A percentile compares a stretch with the other conserved stretches of the same genome.
Conservation (phyloP, 2,329 filamentous ascomycete genomes). For the Colletotrichum chrysophilum region DNA sequence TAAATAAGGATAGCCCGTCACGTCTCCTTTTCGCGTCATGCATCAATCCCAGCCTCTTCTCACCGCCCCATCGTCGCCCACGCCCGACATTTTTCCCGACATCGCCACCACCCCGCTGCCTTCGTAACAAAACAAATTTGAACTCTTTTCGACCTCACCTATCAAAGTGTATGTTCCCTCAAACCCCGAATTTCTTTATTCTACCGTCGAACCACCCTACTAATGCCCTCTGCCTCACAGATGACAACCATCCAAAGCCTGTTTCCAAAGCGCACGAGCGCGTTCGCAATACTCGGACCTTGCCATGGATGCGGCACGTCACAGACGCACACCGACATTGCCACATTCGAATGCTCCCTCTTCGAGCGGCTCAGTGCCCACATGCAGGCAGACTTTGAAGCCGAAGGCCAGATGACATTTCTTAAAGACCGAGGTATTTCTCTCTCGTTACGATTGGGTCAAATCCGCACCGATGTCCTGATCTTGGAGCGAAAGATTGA, state of each 20-base stretch:
- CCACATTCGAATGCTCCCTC: background rate
- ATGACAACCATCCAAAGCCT: background rate
- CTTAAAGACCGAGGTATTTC: accelerated
- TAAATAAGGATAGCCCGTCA: background rate
- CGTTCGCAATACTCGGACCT: background rate
- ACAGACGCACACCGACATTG: accelerated
- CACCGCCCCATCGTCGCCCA: background rate
- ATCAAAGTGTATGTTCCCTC: background rate
- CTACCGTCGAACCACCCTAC: background rate
- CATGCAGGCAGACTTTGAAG: background rate
- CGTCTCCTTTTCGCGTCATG: background rate
- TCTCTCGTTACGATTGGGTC: accelerated
- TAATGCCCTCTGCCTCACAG: background rate
- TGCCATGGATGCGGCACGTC: background rate
- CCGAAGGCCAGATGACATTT: background rate
- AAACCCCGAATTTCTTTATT: background rate
- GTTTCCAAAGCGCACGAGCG: background rate
- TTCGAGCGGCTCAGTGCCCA: background rate
- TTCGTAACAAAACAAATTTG: background rate
- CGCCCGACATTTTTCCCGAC: background rate
- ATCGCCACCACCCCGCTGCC: background rate
- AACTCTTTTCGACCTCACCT: background rate
- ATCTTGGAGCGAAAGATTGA: background rate
- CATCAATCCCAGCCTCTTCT: background rate
- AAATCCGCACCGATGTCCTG: background rate